Evolutionary conservation across 768 basidiomycete genomes (phyloP).

Genomic region (Amanita pallidorosea): DNA sequence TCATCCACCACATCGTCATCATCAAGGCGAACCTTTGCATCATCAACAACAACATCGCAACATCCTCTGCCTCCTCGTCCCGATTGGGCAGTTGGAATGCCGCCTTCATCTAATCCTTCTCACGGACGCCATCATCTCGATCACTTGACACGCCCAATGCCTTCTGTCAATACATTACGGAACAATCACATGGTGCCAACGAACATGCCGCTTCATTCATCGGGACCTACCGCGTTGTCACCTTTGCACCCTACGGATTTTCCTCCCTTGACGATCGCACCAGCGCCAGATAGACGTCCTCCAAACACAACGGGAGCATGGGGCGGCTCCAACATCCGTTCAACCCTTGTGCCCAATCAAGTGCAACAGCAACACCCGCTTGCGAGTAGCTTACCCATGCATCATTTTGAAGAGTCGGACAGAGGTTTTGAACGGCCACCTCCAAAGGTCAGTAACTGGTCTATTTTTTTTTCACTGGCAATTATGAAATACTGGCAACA

Average conservation of each 20-base stretch:
- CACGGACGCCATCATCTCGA: slow-evolving; percentile 41
- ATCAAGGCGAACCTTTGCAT: slow-evolving; percentile 67
- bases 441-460: slow-evolving; percentile 24
- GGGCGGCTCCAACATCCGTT: slow-evolving; percentile 45
- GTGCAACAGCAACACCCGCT: slow-evolving; percentile 13
- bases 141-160: slow-evolving; percentile 30
- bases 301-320: slow-evolving; percentile 58
- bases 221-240: slow-evolving; percentile 20
- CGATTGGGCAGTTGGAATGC: slow-evolving; percentile 84
- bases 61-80: slow-evolving; percentile 71
- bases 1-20: slow-evolving; percentile 74
- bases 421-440: slow-evolving; percentile 34
- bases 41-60: slow-evolving; percentile 59
- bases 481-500: slow-evolving; percentile 1
- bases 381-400: slow-evolving; percentile 12
- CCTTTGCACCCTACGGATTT: slow-evolving; percentile 56
- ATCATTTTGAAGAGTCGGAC: slow-evolving; percentile 35
- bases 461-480: neutral
- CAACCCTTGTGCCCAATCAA: slow-evolving; percentile 34
- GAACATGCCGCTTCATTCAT: slow-evolving; percentile 14
- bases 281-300: slow-evolving; percentile 37
- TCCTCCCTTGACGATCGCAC: slow-evolving; percentile 47
- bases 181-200: slow-evolving; percentile 21
- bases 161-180: slow-evolving; percentile 30
- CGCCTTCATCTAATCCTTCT: slow-evolving; percentile 56